Evolutionary conservation across 2,329 filamentous ascomycete genomes (phyloP).

Genomic region (Sarocladium oryzae): DNA sequence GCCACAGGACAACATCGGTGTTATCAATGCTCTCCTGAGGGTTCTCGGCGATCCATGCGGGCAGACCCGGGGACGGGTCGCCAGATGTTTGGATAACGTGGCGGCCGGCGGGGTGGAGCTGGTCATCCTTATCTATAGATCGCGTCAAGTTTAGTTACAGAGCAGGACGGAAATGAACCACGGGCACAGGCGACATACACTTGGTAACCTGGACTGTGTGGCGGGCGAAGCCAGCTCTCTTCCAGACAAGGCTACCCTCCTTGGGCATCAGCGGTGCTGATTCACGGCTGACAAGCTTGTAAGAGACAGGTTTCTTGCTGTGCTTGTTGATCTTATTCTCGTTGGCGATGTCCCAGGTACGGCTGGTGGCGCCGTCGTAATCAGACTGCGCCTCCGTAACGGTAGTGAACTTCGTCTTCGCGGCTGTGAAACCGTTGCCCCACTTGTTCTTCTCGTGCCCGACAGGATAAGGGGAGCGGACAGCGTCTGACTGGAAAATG

Average conservation of each 20-base stretch:
- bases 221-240: conserved; percentile 77
- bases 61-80: conserved; percentile 41
- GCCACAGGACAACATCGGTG: conserved; percentile 48
- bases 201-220: conserved; percentile 84
- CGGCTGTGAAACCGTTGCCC: conserved; percentile 83
- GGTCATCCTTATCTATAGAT: conserved; percentile 50
- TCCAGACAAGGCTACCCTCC: conserved; percentile 76
- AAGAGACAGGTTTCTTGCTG: conserved; percentile 75
- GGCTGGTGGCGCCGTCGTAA: conserved; percentile 25
- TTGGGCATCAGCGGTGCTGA: conserved; percentile 73
- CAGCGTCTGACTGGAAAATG: conserved; percentile 9
- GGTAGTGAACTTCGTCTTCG: conserved; percentile 63
- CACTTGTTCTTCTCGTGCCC: conserved; percentile 10
- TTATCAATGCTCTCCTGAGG: conserved; percentile 46
- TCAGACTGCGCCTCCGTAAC: conserved; percentile 11
- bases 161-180: no score
- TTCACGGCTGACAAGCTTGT: conserved; percentile 86
- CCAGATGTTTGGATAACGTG: conserved; percentile 54
- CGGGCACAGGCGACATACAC: conserved; percentile 61
- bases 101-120: conserved; percentile 52
- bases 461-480: conserved; percentile 3
- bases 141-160: no score
- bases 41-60: conserved; percentile 38
- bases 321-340: conserved; percentile 74
- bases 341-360: conserved; percentile 92